phyloP scores from a whole-genome alignment of 257 asterid species.

The Nemophila menziesii region DNA sequence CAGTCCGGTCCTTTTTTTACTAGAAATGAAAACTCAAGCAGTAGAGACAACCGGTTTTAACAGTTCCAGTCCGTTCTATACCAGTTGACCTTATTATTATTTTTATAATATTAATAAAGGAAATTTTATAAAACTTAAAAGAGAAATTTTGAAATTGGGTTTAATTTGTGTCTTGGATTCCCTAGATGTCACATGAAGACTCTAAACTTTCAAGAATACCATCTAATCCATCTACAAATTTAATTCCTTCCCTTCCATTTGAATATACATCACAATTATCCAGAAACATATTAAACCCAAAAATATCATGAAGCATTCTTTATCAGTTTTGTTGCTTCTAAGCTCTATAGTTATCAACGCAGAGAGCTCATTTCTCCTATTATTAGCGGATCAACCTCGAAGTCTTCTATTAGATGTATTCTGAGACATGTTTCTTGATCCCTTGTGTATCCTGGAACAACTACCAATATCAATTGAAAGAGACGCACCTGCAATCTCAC shows the following conservation, averaged over 20 bases:
- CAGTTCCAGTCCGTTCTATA: no score
- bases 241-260: background rate
- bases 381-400: constrained; percentile 4
- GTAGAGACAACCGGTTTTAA: no score
- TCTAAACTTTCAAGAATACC: background rate
- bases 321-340: background rate
- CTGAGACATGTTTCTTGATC: constrained; percentile 11
- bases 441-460: constrained; percentile 17
- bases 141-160: no score
- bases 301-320: background rate
- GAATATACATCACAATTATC: no score
- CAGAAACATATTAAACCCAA: background rate
- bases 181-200: background rate
- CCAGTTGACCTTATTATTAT: no score
- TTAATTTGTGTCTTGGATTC: background rate
- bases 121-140: no score
- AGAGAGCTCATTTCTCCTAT: constrained; percentile 11
- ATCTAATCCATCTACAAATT: background rate
- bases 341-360: background rate
- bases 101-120: no score
- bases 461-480: constrained; percentile 14
- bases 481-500: constrained; percentile 1
- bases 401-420: background rate
- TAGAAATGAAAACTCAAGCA: no score
- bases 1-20: no score